Percentiles rank a stretch among this genome's conserved stretches.
phyloP scores from a whole-genome alignment of 345 rosid species.

The Camelina laxa region DNA sequence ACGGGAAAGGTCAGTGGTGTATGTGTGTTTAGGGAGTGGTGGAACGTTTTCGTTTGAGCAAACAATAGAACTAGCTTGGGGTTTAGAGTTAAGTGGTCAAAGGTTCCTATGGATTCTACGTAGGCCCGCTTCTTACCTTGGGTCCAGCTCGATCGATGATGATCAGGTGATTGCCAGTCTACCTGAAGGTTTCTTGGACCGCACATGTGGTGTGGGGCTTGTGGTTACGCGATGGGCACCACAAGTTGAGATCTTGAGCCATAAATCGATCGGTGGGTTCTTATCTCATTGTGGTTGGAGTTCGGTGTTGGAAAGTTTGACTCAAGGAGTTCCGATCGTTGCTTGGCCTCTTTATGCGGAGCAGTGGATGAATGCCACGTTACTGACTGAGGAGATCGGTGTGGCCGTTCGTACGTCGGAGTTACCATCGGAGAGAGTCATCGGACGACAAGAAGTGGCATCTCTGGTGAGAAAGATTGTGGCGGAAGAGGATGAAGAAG shows the following conservation, averaged over 20 bases:
- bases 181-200: constrained; percentile 61
- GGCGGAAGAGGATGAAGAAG: constrained; percentile 47
- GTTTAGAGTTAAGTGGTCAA: constrained; percentile 63
- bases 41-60: constrained; percentile 62
- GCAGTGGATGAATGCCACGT: constrained; percentile 69
- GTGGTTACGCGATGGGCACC: constrained; percentile 68
- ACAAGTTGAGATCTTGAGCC: constrained; percentile 59
- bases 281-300: constrained; percentile 84
- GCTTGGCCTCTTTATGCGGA: constrained; percentile 79
- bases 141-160: background rate
- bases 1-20: constrained; percentile 55
- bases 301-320: constrained; percentile 63
- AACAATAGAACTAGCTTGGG: constrained; percentile 62
- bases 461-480: constrained; percentile 48
- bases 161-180: constrained; percentile 37
- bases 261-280: constrained; percentile 65
- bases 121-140: constrained; percentile 45
- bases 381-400: constrained; percentile 51
- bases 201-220: constrained; percentile 49
- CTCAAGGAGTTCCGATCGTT: constrained; percentile 63
- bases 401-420: constrained; percentile 50
- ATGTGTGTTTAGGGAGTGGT: constrained; percentile 75
- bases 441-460: constrained; percentile 55
- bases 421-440: constrained; percentile 19
- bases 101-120: constrained; percentile 49